Percentiles rank a stretch among this genome's conserved stretches.
These are phyloP conservation scores for Penicillium flavigenum DNA, from an alignment of 495 filamentous ascomycete genomes.

Conservation along the genomic window DNA sequence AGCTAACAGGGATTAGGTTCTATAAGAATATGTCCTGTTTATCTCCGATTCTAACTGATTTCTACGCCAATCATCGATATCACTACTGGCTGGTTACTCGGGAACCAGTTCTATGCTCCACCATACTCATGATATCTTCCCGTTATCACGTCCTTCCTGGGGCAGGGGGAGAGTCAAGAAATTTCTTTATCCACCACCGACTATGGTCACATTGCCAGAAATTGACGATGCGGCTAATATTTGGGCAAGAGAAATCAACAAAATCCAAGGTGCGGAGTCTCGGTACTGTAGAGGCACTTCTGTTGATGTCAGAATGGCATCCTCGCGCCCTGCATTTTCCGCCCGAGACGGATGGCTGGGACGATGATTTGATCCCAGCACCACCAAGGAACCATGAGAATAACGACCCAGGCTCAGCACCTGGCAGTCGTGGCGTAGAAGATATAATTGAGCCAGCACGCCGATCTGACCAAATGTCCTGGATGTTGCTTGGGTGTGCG, in stretches of 20 bases:
- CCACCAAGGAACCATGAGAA: constrained; percentile 21
- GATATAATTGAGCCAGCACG: constrained; percentile 54
- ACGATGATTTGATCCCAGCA: constrained; percentile 39
- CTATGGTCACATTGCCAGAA: constrained; percentile 56
- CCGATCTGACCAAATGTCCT: constrained; percentile 57
- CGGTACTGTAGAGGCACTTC: constrained; percentile 52
- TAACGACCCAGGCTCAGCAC: constrained; percentile 19
- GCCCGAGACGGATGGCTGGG: constrained; percentile 51
- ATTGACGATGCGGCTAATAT: constrained; percentile 50
- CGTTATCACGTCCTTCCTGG: constrained; percentile 54
- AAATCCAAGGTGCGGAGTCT: constrained; percentile 47
- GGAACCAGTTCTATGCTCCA: constrained; percentile 51
- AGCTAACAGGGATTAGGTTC: constrained; percentile 48
- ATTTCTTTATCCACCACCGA: constrained; percentile 55
- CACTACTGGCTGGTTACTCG: constrained; percentile 46
- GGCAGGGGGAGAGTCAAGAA: constrained; percentile 49
- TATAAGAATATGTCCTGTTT: constrained; percentile 53
- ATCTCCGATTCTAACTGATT: constrained; percentile 53
- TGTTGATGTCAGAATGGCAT: constrained; percentile 58
- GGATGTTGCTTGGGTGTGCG: constrained; percentile 54
- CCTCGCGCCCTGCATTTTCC: constrained; percentile 55
- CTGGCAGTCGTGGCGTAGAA: constrained; percentile 42
- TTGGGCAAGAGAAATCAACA: constrained; percentile 51
- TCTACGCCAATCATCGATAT: constrained; percentile 48
- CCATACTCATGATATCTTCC: constrained; percentile 56